A percentile compares a stretch with the other conserved stretches of the same genome.
phyloP scores from a whole-genome alignment of 83 land plant species.

The Isoetes engelmannii region DNA sequence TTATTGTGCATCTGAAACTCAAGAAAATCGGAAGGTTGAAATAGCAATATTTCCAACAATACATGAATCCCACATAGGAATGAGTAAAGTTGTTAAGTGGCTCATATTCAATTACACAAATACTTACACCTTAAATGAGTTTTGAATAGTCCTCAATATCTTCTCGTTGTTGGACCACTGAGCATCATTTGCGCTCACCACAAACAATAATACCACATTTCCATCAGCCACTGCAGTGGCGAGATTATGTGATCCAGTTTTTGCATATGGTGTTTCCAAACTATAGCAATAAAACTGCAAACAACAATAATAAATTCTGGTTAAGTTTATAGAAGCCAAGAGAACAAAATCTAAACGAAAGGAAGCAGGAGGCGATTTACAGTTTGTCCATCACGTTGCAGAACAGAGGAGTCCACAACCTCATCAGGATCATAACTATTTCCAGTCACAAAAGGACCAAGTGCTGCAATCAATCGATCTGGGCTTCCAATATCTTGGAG shows the following conservation, averaged over 20 bases:
- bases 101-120: too few species aligned
- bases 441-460: slow-evolving; percentile 98
- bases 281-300: slow-evolving; percentile 77
- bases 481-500: slow-evolving; percentile 95
- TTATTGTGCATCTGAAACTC: too few species aligned
- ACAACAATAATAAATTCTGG: neutral
- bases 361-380: slow-evolving; percentile 32
- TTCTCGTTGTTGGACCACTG: slow-evolving; percentile 75
- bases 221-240: slow-evolving; percentile 95
- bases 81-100: too few species aligned
- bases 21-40: too few species aligned
- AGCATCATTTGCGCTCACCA: slow-evolving; percentile 85
- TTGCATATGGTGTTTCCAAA: slow-evolving; percentile 88
- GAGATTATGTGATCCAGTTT: slow-evolving; percentile 90
- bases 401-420: slow-evolving; percentile 65
- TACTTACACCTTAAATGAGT: slow-evolving; percentile 60
- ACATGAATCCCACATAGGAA: too few species aligned
- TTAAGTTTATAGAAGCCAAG: neutral
- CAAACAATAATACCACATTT: slow-evolving; percentile 75
- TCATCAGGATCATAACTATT: slow-evolving; percentile 90
- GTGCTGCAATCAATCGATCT: slow-evolving; percentile 82
- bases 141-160: slow-evolving; percentile 51
- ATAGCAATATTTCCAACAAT: too few species aligned
- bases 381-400: slow-evolving; percentile 54
- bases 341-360: neutral